These are phyloP conservation scores for Fusarium sp. DNA, from an alignment of 2,329 filamentous ascomycete species.

Conservation along the genomic window DNA sequence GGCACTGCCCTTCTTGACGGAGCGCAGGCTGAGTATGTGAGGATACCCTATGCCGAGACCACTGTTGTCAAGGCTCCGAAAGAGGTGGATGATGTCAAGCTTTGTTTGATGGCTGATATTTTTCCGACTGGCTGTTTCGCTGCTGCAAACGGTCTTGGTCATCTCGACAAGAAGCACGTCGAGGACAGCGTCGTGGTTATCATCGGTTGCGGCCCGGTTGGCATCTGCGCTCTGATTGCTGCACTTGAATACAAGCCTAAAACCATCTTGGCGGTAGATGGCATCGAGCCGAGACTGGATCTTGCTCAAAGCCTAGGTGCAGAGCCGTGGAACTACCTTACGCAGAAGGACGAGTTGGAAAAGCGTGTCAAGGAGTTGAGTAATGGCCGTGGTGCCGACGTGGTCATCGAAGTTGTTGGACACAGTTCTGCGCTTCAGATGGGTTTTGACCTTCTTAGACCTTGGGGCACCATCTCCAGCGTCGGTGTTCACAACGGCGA, in stretches of 20 bases:
- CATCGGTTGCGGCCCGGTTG: constrained; percentile 34
- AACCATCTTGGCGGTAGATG: constrained; percentile 16
- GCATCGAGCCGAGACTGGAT: constrained; percentile 15
- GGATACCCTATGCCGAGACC: constrained; percentile 21
- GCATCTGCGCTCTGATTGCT: constrained; percentile 25
- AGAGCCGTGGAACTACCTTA: constrained; percentile 75
- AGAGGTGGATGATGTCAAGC: constrained; percentile 16
- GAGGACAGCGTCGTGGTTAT: constrained; percentile 12
- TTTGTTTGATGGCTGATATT: constrained; percentile 37
- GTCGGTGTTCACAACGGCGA: constrained; percentile 79
- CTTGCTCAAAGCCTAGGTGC: constrained; percentile 18
- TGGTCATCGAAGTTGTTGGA: constrained; percentile 80
- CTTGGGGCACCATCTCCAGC: constrained; percentile 76
- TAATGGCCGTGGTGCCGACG: constrained; percentile 83
- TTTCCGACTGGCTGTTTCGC: constrained; percentile 34
- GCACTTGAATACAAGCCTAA: constrained; percentile 21
- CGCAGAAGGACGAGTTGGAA: constrained; percentile 71
- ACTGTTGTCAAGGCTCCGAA: constrained; percentile 26
- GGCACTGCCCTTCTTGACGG: constrained; percentile 15
- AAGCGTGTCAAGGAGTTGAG: constrained; percentile 78
- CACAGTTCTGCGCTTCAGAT: constrained; percentile 73
- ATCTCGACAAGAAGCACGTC: not conserved
- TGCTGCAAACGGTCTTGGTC: constrained; percentile 67
- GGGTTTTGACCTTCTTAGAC: constrained; percentile 71
- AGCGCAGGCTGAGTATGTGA: constrained; percentile 29